A percentile compares a stretch with the other conserved stretches of the same genome.
Evolutionary conservation across 345 rosid genomes (phyloP).

Genomic region (Hirschfeldia incana): DNA sequence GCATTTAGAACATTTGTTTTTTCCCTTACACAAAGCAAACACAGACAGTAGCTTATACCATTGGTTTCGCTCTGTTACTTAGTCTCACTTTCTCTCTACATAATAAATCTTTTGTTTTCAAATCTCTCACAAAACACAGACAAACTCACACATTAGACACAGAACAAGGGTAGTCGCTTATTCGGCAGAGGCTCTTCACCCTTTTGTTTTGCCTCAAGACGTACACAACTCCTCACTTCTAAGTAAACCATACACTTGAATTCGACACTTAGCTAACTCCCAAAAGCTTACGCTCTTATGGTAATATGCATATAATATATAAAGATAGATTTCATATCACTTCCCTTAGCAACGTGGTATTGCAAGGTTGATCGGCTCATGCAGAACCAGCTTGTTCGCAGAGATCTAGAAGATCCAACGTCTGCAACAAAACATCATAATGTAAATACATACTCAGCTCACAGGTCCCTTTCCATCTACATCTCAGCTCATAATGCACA

Average conservation of each 20-base stretch:
- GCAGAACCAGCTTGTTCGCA: conserved; percentile 87
- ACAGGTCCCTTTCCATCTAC: not conserved
- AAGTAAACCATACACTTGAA: conserved; percentile 31
- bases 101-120: conserved; percentile 20
- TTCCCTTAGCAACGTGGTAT: conserved; percentile 16
- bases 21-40: conserved; percentile 21
- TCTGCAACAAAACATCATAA: conserved; percentile 53
- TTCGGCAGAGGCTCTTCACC: conserved; percentile 36
- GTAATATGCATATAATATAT: conserved; percentile 20
- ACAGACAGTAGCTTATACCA: conserved; percentile 20
- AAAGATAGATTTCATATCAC: conserved; percentile 24
- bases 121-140: conserved; percentile 36
- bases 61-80: conserved; percentile 12
- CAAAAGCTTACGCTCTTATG: conserved; percentile 43
- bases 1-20: conserved; percentile 13
- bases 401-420: conserved; percentile 80
- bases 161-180: conserved; percentile 22
- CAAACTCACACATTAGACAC: conserved; percentile 37
- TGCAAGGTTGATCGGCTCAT: conserved; percentile 42
- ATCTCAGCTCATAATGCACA: not conserved
- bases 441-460: not conserved
- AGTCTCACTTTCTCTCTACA: conserved; percentile 20
- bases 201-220: conserved; percentile 24
- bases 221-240: conserved; percentile 18
- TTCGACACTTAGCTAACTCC: conserved; percentile 33